These are phyloP conservation scores for Fusarium globosum DNA, from an alignment of 2,329 filamentous ascomycete species.

Conservation along the genomic window DNA sequence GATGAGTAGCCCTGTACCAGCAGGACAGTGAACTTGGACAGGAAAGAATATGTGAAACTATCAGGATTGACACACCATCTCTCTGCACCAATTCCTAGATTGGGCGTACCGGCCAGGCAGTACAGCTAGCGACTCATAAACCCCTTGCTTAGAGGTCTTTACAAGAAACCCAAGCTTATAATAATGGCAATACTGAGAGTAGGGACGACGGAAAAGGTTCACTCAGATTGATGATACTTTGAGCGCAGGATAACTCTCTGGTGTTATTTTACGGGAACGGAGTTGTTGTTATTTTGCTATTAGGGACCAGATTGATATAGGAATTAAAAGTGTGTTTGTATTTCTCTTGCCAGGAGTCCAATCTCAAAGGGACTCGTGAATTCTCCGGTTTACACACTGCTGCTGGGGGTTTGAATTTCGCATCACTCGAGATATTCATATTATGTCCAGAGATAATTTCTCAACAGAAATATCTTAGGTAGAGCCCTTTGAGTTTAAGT, in stretches of 20 bases:
- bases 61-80: neutral
- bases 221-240: neutral
- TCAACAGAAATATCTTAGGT: fast-evolving
- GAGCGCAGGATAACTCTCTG: neutral
- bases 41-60: neutral
- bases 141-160: neutral
- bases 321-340: neutral
- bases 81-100: neutral
- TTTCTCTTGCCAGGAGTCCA: neutral
- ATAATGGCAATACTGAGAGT: neutral
- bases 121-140: neutral
- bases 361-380: neutral
- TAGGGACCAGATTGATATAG: neutral
- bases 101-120: neutral
- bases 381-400: neutral
- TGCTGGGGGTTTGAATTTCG: neutral
- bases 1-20: neutral
- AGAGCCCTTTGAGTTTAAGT: neutral
- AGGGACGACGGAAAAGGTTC: neutral
- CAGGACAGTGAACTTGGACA: neutral
- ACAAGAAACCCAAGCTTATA: neutral
- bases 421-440: fast-evolving
- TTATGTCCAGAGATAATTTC: fast-evolving
- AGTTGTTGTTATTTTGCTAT: neutral
- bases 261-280: no score